Percentiles rank a stretch among this genome's conserved stretches.
Conservation (phyloP, 23 red algal genomes). For the Gracilaria domingensis region DNA sequence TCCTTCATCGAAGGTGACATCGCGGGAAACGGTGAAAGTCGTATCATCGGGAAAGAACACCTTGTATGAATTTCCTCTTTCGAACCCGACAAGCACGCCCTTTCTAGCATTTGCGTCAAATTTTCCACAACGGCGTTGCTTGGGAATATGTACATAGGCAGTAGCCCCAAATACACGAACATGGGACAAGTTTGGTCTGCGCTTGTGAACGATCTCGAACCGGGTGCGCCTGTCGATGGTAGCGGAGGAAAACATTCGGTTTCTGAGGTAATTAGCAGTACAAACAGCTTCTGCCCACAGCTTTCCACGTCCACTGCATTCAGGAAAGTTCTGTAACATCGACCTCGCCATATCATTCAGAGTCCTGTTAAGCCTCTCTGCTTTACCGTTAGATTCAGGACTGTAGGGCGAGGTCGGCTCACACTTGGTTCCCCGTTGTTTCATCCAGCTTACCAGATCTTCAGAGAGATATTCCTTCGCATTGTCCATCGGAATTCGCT, state of each 20-base stretch:
- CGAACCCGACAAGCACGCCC: slow-evolving; percentile 45
- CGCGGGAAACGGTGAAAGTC: not conserved
- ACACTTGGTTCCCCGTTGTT: not conserved
- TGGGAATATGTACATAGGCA: slow-evolving; percentile 43
- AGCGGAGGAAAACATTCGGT: not conserved
- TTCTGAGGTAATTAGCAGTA: not conserved
- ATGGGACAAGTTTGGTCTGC: slow-evolving; percentile 18
- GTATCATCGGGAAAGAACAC: not conserved
- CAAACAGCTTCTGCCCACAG: slow-evolving; percentile 19
- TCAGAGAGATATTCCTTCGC: slow-evolving; percentile 19
- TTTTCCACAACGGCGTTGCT: slow-evolving; percentile 16
- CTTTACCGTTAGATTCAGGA: slow-evolving; percentile 37
- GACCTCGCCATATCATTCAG: slow-evolving; percentile 17
- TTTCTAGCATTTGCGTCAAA: slow-evolving; percentile 10
- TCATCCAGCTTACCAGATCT: slow-evolving; percentile 30
- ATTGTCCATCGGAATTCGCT: slow-evolving; percentile 1
- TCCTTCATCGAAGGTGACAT: slow-evolving; percentile 12
- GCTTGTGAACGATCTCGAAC: not conserved
- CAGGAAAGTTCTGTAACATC: not conserved
- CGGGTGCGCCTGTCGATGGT: not conserved
- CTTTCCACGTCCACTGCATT: not conserved
- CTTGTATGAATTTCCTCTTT: slow-evolving; percentile 14
- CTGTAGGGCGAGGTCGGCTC: slow-evolving; percentile 28
- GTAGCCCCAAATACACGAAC: slow-evolving; percentile 20
- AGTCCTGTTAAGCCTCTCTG: slow-evolving; percentile 11